Conservation (phyloP, 768 basidiomycete species). For the Fomitopsis serialis region DNA sequence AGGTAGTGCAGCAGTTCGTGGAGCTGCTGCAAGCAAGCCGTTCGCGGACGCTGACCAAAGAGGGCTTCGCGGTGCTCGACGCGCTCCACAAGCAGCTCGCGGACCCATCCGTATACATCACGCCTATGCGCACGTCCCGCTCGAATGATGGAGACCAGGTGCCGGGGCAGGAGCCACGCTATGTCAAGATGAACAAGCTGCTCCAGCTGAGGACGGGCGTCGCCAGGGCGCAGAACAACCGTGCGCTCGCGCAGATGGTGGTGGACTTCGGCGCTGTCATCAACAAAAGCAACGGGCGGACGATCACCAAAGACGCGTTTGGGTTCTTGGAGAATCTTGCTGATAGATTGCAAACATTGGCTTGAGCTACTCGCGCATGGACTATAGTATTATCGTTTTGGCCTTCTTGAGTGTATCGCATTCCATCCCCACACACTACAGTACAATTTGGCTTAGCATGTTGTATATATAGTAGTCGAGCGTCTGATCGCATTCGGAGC, state of each 20-base stretch:
- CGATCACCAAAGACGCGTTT: conserved; percentile 75
- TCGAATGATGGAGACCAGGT: conserved; percentile 33
- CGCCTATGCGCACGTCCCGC: conserved; percentile 45
- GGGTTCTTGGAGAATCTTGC: conserved; percentile 61
- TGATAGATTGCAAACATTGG: conserved; percentile 41
- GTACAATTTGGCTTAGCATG: no score
- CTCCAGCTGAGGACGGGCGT: conserved; percentile 55
- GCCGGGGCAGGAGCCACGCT: conserved; percentile 35
- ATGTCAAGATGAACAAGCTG: conserved; percentile 56
- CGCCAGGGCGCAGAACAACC: conserved; percentile 42
- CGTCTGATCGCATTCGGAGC: no score
- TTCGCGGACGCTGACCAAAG: conserved; percentile 61
- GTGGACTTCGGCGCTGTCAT: conserved; percentile 67
- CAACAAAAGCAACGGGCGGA: conserved; percentile 61
- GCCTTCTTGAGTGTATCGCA: no score
- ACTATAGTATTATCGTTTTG: background rate
- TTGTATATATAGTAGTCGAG: no score
- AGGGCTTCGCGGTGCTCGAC: conserved; percentile 68
- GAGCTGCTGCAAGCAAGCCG: conserved; percentile 58
- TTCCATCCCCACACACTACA: no score
- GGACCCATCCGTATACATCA: conserved; percentile 56
- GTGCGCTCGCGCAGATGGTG: conserved; percentile 57
- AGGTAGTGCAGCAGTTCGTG: conserved; percentile 55
- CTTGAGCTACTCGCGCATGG: background rate
- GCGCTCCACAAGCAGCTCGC: conserved; percentile 64